Conservation (phyloP, 257 asterid species). For the Solanum chmielewskii region DNA sequence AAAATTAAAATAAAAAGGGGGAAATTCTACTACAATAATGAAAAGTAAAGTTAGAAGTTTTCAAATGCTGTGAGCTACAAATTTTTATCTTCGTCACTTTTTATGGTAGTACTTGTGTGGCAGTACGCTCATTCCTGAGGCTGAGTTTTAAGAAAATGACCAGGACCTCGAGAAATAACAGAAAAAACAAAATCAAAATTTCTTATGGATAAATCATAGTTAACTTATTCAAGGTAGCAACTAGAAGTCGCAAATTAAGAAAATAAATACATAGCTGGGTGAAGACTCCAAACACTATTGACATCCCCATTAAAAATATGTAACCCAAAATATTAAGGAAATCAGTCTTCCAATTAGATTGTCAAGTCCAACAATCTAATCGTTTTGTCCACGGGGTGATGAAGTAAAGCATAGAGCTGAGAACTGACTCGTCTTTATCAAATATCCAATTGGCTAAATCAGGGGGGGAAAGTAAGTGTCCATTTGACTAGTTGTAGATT, state of each 20-base stretch:
- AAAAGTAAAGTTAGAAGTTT: background rate
- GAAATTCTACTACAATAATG: background rate
- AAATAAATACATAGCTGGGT: background rate
- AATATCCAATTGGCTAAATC: background rate
- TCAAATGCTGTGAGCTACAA: background rate
- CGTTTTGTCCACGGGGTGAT: background rate
- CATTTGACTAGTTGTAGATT: background rate
- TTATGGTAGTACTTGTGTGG: background rate
- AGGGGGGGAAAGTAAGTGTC: background rate
- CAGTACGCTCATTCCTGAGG: background rate
- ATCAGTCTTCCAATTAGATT: background rate
- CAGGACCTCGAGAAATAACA: background rate
- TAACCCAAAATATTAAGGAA: background rate
- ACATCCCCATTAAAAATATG: background rate
- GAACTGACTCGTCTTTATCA: background rate
- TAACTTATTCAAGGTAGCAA: background rate
- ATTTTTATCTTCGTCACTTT: background rate
- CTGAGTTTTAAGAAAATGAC: background rate
- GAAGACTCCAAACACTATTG: background rate
- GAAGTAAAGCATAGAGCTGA: background rate
- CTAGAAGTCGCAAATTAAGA: background rate
- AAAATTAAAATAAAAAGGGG: background rate
- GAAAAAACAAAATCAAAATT: background rate
- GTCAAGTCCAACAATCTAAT: background rate
- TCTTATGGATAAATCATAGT: background rate